Conservation (phyloP, 2,329 filamentous ascomycete species). For the Graphium sp. region DNA sequence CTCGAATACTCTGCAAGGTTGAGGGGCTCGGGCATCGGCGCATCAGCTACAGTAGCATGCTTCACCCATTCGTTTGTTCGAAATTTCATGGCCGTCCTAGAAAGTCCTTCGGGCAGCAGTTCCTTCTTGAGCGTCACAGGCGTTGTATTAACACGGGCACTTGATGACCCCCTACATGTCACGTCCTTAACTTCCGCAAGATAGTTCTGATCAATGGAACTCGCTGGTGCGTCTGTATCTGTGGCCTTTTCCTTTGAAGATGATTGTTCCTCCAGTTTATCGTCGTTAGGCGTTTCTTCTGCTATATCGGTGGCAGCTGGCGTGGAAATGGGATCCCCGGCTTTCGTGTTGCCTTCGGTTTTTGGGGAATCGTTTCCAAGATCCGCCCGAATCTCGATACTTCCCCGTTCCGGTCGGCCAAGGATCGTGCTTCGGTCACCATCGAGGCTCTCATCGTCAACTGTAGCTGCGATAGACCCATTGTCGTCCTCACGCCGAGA, state of each 20-base stretch:
- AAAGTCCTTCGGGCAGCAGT: conserved; percentile 52
- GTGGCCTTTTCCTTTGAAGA: too few relatives aligned
- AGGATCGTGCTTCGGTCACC: conserved; percentile 16
- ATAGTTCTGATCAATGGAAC: conserved; percentile 2
- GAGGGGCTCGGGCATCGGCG: conserved; percentile 47
- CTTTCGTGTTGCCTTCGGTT: conserved; percentile 1
- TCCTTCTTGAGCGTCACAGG: conserved; percentile 37
- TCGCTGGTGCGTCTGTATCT: not conserved
- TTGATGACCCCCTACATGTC: conserved; percentile 22
- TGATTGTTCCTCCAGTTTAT: too few relatives aligned
- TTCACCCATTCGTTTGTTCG: conserved; percentile 96
- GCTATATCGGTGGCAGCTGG: too few relatives aligned
- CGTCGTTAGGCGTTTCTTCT: too few relatives aligned
- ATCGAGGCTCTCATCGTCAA: conserved; percentile 32
- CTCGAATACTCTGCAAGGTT: conserved; percentile 24
- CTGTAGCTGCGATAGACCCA: conserved; percentile 38
- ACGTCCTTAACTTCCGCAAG: conserved; percentile 13
- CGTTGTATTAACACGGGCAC: too few relatives aligned
- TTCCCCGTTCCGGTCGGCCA: conserved; percentile 9
- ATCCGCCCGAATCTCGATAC: conserved; percentile 22
- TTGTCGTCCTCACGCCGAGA: conserved; percentile 20
- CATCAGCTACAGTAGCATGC: conserved; percentile 63
- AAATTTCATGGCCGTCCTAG: conserved; percentile 64
- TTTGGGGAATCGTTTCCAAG: conserved; percentile 11
- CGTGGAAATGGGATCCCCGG: conserved; percentile 2